Conservation (phyloP, 2,329 filamentous ascomycete species). For the Calonectria fujianensis region DNA sequence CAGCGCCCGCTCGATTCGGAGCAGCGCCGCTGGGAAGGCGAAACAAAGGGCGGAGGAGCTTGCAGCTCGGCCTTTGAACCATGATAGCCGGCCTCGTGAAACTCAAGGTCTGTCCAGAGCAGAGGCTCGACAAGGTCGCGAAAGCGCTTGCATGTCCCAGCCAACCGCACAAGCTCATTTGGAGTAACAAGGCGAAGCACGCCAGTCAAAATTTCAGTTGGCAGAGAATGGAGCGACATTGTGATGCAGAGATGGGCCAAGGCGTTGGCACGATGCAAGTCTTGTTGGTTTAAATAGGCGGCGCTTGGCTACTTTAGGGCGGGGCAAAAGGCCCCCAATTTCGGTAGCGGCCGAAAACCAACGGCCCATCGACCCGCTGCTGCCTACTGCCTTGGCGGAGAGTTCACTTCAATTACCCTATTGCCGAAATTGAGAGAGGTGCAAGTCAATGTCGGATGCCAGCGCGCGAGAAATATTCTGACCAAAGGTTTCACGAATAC, state of each 20-base stretch:
- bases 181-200: not conserved
- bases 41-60: constrained; percentile 34
- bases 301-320: not conserved
- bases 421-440: not conserved
- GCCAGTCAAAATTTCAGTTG: not conserved
- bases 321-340: not conserved
- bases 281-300: not conserved
- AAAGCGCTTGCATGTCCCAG: constrained; percentile 33
- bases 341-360: not conserved
- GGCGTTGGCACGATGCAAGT: not conserved
- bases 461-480: no score
- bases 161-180: not conserved
- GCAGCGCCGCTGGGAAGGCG: not conserved
- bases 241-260: not conserved
- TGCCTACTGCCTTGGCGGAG: not conserved
- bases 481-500: no score
- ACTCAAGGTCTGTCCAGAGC: constrained; percentile 46
- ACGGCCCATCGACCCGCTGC: not conserved
- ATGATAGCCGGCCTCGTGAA: constrained; percentile 41
- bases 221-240: constrained; percentile 1
- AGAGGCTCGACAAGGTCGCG: constrained; percentile 21
- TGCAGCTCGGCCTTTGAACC: not conserved
- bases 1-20: not conserved
- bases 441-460: not conserved
- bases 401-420: not conserved